Evolutionary conservation across 2,329 filamentous ascomycete genomes (phyloP).

Genomic region (Neofusicoccum kwambonambiense): DNA sequence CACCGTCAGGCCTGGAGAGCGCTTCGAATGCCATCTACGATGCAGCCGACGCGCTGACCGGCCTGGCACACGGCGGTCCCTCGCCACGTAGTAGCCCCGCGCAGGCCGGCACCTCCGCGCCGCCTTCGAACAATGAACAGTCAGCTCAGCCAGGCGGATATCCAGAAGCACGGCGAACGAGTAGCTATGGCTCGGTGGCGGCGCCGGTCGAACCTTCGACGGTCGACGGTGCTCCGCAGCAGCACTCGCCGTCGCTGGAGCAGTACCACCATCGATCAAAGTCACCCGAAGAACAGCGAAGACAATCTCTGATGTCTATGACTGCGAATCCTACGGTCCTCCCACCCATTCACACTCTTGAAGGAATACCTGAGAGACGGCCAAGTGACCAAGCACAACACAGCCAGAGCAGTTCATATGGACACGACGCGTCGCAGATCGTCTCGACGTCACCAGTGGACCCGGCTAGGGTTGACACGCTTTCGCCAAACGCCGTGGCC

Average conservation of each 20-base stretch:
- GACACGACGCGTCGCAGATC: conserved; percentile 28
- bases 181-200: conserved; percentile 35
- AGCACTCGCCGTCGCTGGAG: conserved; percentile 45
- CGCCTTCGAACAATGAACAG: conserved; percentile 1
- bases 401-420: conserved; percentile 21
- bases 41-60: conserved; percentile 41
- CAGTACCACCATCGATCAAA: conserved; percentile 48
- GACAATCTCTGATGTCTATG: conserved; percentile 34
- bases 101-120: background rate
- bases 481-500: conserved; percentile 16
- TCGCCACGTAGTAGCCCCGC: conserved; percentile 2
- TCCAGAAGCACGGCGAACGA: conserved; percentile 28
- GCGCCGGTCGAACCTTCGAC: conserved; percentile 42
- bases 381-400: conserved; percentile 5
- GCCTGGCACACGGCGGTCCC: conserved; percentile 27
- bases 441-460: conserved; percentile 21
- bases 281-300: conserved; percentile 44
- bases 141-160: background rate
- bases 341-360: conserved; percentile 40
- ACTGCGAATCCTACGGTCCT: conserved; percentile 36
- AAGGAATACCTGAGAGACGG: background rate
- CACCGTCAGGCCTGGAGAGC: background rate
- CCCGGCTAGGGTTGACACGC: background rate
- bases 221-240: conserved; percentile 34
- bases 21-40: conserved; percentile 30